Evolutionary conservation across 2,329 filamentous ascomycete genomes (phyloP), one percentile per base, ranked within the genome.

Genomic region (Emericellopsis cladophorae): DNA sequence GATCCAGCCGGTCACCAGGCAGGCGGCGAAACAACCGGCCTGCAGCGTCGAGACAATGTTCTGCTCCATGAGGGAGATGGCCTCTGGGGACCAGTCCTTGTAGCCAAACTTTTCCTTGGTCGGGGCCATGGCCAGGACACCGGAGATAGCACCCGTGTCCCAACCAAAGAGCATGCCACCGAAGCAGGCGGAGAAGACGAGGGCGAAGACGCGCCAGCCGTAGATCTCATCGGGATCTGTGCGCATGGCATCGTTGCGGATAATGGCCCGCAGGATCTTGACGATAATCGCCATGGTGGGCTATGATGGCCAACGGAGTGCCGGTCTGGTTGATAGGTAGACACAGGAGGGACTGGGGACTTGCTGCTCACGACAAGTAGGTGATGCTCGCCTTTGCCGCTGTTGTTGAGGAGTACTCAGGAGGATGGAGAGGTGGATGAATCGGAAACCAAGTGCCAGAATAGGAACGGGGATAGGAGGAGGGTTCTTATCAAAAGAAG

Each of bases 11-110:
- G 71, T 70, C 41, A 73, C 45, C 46, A 84, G 65, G 44, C 76
- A 76, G 31, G 79, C 78, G 40, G 73, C 64, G 55, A 84, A 83
- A 46, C 76, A 81, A 39, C 80, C 80, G 34, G 72, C 79, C 58
- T 84, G 79, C 9, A 84, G 68, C 1, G 75, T 80, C n/a, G 78
- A 81, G 23, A 83, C 81, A 43, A 85, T 67, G 46, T 82, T 83
- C 47, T 79, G 75, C 37, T 70, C 71, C 37, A 81, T 61, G 48
- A 77, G 69, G 24, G 72, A 70, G 48, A 56, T 58, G 29, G 51
- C 51, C n/a, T 48, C 40, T 11, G 48, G 41, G 5, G 49, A 47
- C 36, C 46, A 47, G 45, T 52, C 16, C 22, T 47, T 48, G 37
- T 63, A 65, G 34, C 59, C 57, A 42, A 57, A 65, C 21, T 47